Evolutionary conservation across 192 early-diverging fungal genomes (phyloP).

Genomic region (Backusella westeae): DNA sequence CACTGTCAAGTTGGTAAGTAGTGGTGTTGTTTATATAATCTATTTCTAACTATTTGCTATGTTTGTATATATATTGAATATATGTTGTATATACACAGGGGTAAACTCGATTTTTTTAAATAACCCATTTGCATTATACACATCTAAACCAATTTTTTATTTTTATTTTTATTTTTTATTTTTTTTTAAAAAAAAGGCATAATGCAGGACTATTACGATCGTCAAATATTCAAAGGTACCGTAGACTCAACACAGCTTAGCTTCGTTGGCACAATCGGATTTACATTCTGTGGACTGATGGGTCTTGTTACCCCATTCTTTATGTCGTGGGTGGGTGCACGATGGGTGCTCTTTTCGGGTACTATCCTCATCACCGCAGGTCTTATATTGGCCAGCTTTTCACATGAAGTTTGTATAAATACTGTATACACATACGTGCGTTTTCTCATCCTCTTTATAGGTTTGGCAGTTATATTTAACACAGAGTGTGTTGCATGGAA

Average conservation of each 20-base stretch:
- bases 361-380: constrained; percentile 4
- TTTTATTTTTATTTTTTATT: too few species aligned
- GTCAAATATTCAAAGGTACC: constrained; percentile 15
- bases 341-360: constrained; percentile 15
- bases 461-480: constrained; percentile 58
- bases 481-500: constrained; percentile 55
- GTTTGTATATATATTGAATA: neutral
- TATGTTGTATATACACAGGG: neutral
- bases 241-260: constrained; percentile 13
- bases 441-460: neutral
- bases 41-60: neutral
- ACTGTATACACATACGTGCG: too few species aligned
- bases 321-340: constrained; percentile 6
- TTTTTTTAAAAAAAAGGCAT: constrained; percentile 18
- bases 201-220: constrained; percentile 35
- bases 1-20: constrained; percentile 7
- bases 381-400: constrained; percentile 22
- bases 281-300: constrained; percentile 13
- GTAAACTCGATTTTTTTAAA: neutral
- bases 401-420: neutral
- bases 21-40: neutral
- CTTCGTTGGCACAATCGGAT: constrained; percentile 22
- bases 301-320: constrained; percentile 19
- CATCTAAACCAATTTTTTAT: neutral
- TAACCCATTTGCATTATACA: too few species aligned